Evolutionary conservation across 768 basidiomycete genomes (phyloP).

Genomic region (Leucosporidium creatinivorum): DNA sequence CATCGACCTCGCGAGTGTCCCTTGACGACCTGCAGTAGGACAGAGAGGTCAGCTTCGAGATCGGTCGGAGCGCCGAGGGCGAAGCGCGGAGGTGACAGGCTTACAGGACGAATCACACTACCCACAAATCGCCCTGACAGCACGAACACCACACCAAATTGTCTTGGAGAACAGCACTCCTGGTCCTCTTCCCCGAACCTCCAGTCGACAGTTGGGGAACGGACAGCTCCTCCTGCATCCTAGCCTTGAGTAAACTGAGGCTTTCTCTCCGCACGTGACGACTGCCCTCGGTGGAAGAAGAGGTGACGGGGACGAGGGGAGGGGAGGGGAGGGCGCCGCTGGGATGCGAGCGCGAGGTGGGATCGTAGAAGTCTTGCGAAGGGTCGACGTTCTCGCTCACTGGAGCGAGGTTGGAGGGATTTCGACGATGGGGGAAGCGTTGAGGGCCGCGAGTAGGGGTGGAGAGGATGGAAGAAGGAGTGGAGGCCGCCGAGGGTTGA

Average conservation of each 20-base stretch:
- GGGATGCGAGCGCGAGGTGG: background rate
- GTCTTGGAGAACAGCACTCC: background rate
- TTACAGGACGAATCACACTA: background rate
- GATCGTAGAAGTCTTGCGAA: background rate
- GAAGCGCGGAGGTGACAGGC: too few relatives aligned
- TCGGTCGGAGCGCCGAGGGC: too few relatives aligned
- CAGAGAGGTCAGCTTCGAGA: too few relatives aligned
- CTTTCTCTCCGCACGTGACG: background rate
- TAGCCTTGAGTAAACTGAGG: constrained; percentile 4
- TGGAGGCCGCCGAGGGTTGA: background rate
- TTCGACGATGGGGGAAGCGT: background rate
- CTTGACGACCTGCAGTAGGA: too few relatives aligned
- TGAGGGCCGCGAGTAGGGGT: background rate
- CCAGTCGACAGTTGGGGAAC: too few relatives aligned
- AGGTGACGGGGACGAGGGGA: background rate
- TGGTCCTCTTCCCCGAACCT: too few relatives aligned
- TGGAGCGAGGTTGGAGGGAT: background rate
- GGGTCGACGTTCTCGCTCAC: background rate
- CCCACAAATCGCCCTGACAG: background rate
- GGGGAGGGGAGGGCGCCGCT: background rate
- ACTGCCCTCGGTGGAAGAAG: background rate
- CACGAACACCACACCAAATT: background rate
- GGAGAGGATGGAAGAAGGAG: background rate
- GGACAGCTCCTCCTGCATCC: constrained; percentile 24
- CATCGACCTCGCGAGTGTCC: too few relatives aligned